Evolutionary conservation across 164 flowering plant species (phyloP).

Genomic region (Stephania cephalantha): DNA sequence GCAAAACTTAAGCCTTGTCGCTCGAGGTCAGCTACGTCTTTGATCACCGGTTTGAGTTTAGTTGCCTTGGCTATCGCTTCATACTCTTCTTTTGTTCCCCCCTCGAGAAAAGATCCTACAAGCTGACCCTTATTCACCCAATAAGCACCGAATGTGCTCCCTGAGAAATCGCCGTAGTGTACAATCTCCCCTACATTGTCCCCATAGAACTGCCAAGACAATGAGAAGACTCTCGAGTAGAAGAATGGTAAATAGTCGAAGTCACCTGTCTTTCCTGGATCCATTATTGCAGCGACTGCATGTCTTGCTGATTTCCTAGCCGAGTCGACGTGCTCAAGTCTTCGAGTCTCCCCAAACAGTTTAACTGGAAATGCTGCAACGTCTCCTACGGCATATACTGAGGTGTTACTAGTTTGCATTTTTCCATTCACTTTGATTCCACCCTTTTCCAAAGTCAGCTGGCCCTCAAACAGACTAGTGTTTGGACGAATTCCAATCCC

Average conservation of each 20-base stretch:
- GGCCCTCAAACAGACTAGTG: slow-evolving; percentile 86
- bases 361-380: slow-evolving; percentile 91
- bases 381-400: slow-evolving; percentile 94
- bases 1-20: slow-evolving; percentile 65
- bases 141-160: slow-evolving; percentile 75
- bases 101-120: slow-evolving; percentile 92
- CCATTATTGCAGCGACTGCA: slow-evolving; percentile 79
- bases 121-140: slow-evolving; percentile 76
- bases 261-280: slow-evolving; percentile 51
- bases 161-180: slow-evolving; percentile 75
- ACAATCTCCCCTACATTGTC: slow-evolving; percentile 79
- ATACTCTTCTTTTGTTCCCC: slow-evolving; percentile 83
- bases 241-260: slow-evolving; percentile 91
- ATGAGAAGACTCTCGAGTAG: slow-evolving; percentile 80
- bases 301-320: slow-evolving; percentile 80
- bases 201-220: slow-evolving; percentile 98
- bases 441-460: slow-evolving; percentile 79
- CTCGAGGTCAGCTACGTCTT: slow-evolving; percentile 60
- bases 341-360: slow-evolving; percentile 65
- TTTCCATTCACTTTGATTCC: slow-evolving; percentile 88
- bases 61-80: slow-evolving; percentile 80
- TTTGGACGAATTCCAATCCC: slow-evolving; percentile 97
- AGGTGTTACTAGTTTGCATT: slow-evolving; percentile 80
- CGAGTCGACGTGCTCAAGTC: slow-evolving; percentile 94
- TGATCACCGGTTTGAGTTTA: slow-evolving; percentile 44